Conservation (phyloP, 495 filamentous ascomycete genomes). For the Cercophora scortea region DNA sequence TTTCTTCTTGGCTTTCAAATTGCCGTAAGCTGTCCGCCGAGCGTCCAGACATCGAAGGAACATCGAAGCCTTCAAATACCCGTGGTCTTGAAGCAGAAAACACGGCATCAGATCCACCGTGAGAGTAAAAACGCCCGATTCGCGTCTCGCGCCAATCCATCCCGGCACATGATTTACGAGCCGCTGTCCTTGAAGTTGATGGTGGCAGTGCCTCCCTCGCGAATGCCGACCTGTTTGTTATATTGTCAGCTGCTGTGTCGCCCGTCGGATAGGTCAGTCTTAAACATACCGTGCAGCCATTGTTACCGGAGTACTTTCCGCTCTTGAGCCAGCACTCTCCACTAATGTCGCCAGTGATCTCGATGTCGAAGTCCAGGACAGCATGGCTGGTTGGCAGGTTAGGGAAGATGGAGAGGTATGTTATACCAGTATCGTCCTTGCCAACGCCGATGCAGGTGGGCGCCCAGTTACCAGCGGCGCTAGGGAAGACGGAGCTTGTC, state of each 20-base stretch:
- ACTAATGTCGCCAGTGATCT: slow-evolving; percentile 56
- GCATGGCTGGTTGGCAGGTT: slow-evolving; percentile 52
- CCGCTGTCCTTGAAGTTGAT: slow-evolving; percentile 24
- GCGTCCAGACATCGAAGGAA: not conserved
- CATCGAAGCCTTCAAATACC: not conserved
- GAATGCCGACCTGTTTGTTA: slow-evolving; percentile 28
- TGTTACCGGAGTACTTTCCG: slow-evolving; percentile 48
- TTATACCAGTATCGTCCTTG: slow-evolving; percentile 49
- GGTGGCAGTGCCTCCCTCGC: slow-evolving; percentile 25
- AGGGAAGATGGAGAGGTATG: slow-evolving; percentile 77
- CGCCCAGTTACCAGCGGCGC: slow-evolving; percentile 71
- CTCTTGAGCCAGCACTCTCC: slow-evolving; percentile 64
- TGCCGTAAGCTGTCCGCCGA: not conserved
- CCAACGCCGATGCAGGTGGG: slow-evolving; percentile 85
- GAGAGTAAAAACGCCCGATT: not conserved
- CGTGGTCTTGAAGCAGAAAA: not conserved
- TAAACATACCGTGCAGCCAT: slow-evolving; percentile 64
- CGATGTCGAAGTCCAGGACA: slow-evolving; percentile 64
- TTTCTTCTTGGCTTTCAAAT: not conserved
- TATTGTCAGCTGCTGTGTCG: slow-evolving; percentile 8
- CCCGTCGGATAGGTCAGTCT: not conserved
- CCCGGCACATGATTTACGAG: not conserved
- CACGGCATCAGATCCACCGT: not conserved
- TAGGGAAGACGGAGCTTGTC: slow-evolving; percentile 48
- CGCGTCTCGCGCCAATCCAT: not conserved